Evolutionary conservation across 495 filamentous ascomycete species (phyloP).

Genomic region (Xylaria venustula): DNA sequence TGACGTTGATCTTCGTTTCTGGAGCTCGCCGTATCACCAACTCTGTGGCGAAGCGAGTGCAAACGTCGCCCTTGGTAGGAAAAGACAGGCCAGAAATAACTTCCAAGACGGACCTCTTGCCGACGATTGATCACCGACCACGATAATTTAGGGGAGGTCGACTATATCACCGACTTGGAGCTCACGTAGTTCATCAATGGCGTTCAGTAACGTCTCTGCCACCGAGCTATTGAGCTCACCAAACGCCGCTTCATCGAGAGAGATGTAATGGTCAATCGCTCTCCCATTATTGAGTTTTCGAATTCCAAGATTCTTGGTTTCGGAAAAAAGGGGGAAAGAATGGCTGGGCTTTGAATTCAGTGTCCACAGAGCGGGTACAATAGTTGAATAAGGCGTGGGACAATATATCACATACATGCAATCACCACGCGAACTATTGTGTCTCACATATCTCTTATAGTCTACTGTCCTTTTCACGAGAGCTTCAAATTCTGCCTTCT

Average conservation of each 20-base stretch:
- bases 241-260: neutral
- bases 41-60: constrained; percentile 57
- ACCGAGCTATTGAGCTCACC: constrained; percentile 3
- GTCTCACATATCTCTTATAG: no score
- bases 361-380: no score
- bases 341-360: no score
- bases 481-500: no score
- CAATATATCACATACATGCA: no score
- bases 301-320: no score
- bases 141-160: constrained; percentile 57
- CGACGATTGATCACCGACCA: constrained; percentile 59
- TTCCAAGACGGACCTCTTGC: constrained; percentile 64
- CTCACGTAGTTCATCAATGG: constrained; percentile 49
- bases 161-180: constrained; percentile 52
- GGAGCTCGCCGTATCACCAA: constrained; percentile 46
- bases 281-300: no score
- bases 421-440: no score
- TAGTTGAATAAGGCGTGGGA: no score
- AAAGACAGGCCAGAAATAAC: no score
- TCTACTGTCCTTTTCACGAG: no score
- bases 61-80: constrained; percentile 46
- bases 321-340: no score
- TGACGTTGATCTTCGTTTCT: constrained; percentile 23
- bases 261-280: constrained; percentile 5
- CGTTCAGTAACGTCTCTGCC: constrained; percentile 42